Percentiles rank a stretch among this genome's conserved stretches.
These are phyloP conservation scores for Chytriomyces hyalinus DNA, from an alignment of 192 early-diverging fungal genomes.

Conservation along the genomic window DNA sequence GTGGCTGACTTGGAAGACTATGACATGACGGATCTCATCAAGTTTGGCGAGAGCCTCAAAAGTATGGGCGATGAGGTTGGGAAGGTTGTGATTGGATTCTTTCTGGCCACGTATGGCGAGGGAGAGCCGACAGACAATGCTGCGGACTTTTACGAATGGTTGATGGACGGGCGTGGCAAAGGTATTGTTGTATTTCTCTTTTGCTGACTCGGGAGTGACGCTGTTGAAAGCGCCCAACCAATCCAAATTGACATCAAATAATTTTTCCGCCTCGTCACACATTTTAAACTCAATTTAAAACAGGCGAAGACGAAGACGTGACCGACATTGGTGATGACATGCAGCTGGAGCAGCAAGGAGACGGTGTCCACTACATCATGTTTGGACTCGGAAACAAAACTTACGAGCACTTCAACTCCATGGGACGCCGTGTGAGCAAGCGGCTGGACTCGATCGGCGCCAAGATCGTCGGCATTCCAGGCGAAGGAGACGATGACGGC, in stretches of 20 bases:
- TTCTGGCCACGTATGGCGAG: constrained; percentile 96
- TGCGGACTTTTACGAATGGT: constrained; percentile 88
- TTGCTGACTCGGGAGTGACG: background rate
- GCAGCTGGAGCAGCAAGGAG: constrained; percentile 44
- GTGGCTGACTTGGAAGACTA: constrained; percentile 90
- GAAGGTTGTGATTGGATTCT: constrained; percentile 78
- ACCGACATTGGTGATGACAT: constrained; percentile 63
- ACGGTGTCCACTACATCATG: constrained; percentile 70
- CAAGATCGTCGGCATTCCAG: constrained; percentile 72
- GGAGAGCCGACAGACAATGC: constrained; percentile 99
- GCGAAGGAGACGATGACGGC: constrained; percentile 97
- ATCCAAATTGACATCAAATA: background rate
- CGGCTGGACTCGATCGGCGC: constrained; percentile 77
- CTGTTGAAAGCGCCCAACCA: background rate
- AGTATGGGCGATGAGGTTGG: constrained; percentile 19
- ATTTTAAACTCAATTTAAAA: background rate
- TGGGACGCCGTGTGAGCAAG: constrained; percentile 72
- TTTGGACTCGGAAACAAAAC: constrained; percentile 91
- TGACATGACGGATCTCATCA: constrained; percentile 83
- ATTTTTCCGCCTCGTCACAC: background rate
- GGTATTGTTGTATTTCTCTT: constrained; percentile 29
- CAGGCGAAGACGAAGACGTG: constrained; percentile 61
- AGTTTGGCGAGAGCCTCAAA: constrained; percentile 58
- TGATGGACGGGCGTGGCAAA: constrained; percentile 75
- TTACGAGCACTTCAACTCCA: constrained; percentile 90